Percentiles rank a stretch among this genome's conserved stretches.
Conservation (phyloP, 345 rosid species). For the Leavenworthia alabamica region DNA sequence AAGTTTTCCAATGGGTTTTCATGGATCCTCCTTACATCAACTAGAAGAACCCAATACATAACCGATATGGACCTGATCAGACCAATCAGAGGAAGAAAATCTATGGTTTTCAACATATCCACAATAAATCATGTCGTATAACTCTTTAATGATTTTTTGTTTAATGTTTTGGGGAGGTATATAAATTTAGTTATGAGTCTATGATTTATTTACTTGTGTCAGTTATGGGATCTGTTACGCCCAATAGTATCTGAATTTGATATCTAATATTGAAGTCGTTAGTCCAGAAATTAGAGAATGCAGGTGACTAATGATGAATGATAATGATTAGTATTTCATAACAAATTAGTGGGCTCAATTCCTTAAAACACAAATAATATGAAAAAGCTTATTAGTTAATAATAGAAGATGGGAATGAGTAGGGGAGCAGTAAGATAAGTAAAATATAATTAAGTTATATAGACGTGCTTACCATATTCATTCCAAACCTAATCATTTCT, state of each 20-base stretch:
- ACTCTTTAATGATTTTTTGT: background rate
- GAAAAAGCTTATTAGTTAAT: background rate
- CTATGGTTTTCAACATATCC: conserved; percentile 7
- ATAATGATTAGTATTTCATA: background rate
- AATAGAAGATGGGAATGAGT: conserved; percentile 6
- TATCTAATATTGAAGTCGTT: background rate
- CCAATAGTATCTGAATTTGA: background rate
- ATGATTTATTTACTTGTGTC: background rate
- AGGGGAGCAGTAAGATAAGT: conserved; percentile 22
- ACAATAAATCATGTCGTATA: background rate
- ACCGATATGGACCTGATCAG: background rate
- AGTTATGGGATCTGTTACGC: background rate
- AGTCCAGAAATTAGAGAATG: background rate
- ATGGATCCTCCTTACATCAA: conserved; percentile 62
- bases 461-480: conserved; percentile 29
- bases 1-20: conserved; percentile 78
- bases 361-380: background rate
- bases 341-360: background rate
- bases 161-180: conserved; percentile 17
- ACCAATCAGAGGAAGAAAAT: background rate
- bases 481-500: background rate
- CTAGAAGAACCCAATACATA: conserved; percentile 22
- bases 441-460: background rate
- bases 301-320: background rate
- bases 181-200: background rate